Evolutionary conservation across 192 early-diverging fungal genomes (phyloP).

Genomic region (Mortierella claussenii): DNA sequence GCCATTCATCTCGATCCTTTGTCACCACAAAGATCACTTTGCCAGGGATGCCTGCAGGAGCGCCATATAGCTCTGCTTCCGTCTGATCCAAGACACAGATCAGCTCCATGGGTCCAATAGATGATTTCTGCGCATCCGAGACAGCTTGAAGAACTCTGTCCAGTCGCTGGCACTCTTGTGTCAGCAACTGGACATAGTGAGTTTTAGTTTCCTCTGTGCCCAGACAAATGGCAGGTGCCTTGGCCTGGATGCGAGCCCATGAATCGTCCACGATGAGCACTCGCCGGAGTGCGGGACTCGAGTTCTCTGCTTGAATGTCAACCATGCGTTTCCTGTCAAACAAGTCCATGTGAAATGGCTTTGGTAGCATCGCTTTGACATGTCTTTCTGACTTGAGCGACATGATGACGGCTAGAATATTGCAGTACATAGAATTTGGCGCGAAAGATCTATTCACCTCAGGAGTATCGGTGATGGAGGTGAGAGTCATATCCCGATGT

Average conservation of each 20-base stretch:
- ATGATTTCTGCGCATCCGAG: background rate
- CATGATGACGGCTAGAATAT: constrained; percentile 15
- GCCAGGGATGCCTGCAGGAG: constrained; percentile 10
- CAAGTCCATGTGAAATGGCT: constrained; percentile 31
- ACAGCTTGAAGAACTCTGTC: constrained; percentile 4
- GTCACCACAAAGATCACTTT: constrained; percentile 38
- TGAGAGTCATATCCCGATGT: background rate
- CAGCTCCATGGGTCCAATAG: constrained; percentile 9
- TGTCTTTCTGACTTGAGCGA: constrained; percentile 30
- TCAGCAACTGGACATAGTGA: background rate
- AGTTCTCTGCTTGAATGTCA: constrained; percentile 17
- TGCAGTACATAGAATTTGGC: background rate
- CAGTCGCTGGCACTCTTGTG: constrained; percentile 7
- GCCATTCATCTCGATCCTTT: constrained; percentile 13
- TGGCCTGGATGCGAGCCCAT: constrained; percentile 12
- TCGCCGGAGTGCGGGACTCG: background rate
- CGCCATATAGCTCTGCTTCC: constrained; percentile 16
- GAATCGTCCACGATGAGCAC: constrained; percentile 21
- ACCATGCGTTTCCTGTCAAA: constrained; percentile 21
- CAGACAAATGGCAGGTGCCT: background rate
- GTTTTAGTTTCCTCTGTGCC: constrained; percentile 1
- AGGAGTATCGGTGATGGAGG: background rate
- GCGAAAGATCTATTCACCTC: no score
- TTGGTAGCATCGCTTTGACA: constrained; percentile 7
- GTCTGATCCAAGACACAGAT: constrained; percentile 30